These are phyloP conservation scores for Colletotrichum zoysiae DNA, from an alignment of 2,329 filamentous ascomycete genomes.

Conservation along the genomic window DNA sequence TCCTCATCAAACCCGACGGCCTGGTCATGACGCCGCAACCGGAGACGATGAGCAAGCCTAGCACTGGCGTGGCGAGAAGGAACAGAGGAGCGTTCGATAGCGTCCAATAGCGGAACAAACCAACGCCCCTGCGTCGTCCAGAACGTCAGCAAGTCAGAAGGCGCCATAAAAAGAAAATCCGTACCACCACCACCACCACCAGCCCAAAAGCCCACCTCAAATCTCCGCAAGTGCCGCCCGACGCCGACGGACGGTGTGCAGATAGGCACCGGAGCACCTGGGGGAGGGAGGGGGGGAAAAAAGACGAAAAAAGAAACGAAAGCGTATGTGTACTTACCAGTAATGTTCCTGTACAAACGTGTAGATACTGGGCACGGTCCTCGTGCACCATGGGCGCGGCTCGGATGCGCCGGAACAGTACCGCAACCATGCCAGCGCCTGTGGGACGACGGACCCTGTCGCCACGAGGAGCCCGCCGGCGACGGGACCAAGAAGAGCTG, in stretches of 20 bases:
- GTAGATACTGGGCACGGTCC: constrained; percentile 86
- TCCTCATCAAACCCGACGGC: constrained; percentile 39
- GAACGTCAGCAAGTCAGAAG: constrained; percentile 22
- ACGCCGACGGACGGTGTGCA: background rate
- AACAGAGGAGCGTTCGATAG: constrained; percentile 89
- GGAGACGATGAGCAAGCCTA: constrained; percentile 76
- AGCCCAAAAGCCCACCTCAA: constrained; percentile 13
- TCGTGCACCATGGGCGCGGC: constrained; percentile 79
- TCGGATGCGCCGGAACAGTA: constrained; percentile 68
- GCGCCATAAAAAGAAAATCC: background rate
- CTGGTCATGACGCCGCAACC: constrained; percentile 56
- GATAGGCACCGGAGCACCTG: background rate
- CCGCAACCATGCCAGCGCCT: constrained; percentile 78
- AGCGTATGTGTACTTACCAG: constrained; percentile 72
- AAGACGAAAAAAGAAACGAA: background rate
- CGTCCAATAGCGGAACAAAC: constrained; percentile 92
- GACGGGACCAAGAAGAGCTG: constrained; percentile 68
- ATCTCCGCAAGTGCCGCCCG: constrained; percentile 35
- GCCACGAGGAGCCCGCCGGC: constrained; percentile 77
- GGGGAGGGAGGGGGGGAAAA: constrained; percentile 33
- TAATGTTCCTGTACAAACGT: constrained; percentile 89
- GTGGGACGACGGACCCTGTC: constrained; percentile 77
- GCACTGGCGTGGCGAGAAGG: constrained; percentile 82
- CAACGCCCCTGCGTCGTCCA: constrained; percentile 76
- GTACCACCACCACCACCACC: background rate